phyloP scores from a whole-genome alignment of 2,329 filamentous ascomycete species.

The Sphaerostilbella broomeana region DNA sequence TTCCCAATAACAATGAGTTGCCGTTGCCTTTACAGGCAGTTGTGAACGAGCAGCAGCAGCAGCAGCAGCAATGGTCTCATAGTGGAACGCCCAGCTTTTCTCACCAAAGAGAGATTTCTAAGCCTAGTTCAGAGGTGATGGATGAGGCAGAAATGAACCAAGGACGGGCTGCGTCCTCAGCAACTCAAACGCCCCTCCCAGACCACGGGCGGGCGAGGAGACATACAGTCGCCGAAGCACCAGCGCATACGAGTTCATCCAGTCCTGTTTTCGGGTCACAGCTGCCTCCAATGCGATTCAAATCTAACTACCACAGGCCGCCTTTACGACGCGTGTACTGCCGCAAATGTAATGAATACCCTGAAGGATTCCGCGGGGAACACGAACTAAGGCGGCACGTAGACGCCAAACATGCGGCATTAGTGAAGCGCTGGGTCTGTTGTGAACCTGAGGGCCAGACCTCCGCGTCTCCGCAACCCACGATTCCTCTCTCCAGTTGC shows the following conservation, averaged over 20 bases:
- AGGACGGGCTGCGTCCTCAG: not conserved
- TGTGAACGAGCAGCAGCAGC: too few relatives aligned
- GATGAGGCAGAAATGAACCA: constrained; percentile 14
- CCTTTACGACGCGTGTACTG: constrained; percentile 70
- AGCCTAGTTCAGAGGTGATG: constrained; percentile 3
- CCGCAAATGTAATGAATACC: constrained; percentile 70
- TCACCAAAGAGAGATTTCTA: constrained; percentile 5
- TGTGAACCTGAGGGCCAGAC: constrained; percentile 39
- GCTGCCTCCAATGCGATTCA: constrained; percentile 28
- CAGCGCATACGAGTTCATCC: constrained; percentile 33
- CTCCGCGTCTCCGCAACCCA: constrained; percentile 37
- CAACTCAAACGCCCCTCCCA: constrained; percentile 10
- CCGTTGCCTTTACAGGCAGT: constrained; percentile 1
- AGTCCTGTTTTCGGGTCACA: constrained; percentile 38
- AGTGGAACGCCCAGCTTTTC: constrained; percentile 1
- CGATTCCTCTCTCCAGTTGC: constrained; percentile 47
- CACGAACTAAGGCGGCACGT: constrained; percentile 72
- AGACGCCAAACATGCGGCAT: constrained; percentile 49
- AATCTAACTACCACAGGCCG: constrained; percentile 43
- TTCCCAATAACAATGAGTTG: not conserved
- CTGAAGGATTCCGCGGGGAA: constrained; percentile 82
- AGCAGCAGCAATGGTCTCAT: too few relatives aligned
- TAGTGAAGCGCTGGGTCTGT: constrained; percentile 52
- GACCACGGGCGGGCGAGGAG: constrained; percentile 25
- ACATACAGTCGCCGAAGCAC: constrained; percentile 42